These are phyloP conservation scores for Sugiyamaella pinicola DNA, from an alignment of 1,139 yeast species.

Conservation along the genomic window DNA sequence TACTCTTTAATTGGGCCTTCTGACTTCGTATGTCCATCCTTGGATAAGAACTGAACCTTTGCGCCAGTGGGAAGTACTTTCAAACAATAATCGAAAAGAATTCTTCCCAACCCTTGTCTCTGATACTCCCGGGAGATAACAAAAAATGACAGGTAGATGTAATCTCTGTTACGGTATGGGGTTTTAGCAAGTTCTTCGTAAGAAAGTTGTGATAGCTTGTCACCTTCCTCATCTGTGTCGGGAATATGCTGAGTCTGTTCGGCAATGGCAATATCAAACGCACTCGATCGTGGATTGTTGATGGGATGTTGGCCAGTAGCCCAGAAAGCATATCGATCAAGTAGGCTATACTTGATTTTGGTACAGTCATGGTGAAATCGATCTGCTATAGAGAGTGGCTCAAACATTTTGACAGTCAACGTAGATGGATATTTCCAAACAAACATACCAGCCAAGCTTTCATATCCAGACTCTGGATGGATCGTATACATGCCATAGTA, in stretches of 20 bases:
- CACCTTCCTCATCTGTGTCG: conserved; percentile 18
- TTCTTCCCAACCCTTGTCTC: conserved; percentile 22
- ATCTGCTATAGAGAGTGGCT: conserved; percentile 8
- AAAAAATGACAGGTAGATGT: conserved; percentile 24
- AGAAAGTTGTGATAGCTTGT: conserved; percentile 21
- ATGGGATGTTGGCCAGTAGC: conserved; percentile 23
- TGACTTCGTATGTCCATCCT: conserved; percentile 21
- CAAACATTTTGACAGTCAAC: neutral
- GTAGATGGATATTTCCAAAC: conserved; percentile 21
- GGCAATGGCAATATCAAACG: conserved; percentile 7
- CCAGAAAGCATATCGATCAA: conserved; percentile 17
- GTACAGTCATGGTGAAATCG: conserved; percentile 14
- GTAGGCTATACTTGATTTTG: conserved; percentile 14
- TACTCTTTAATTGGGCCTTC: conserved; percentile 27
- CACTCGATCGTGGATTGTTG: conserved; percentile 16
- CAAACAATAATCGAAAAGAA: conserved; percentile 19
- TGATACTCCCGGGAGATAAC: conserved; percentile 26
- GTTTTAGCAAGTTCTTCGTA: conserved; percentile 22
- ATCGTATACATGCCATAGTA: conserved; percentile 18
- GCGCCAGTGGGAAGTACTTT: conserved; percentile 20
- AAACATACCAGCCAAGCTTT: conserved; percentile 21
- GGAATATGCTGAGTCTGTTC: conserved; percentile 17
- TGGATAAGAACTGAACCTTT: conserved; percentile 18
- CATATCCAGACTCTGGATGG: conserved; percentile 14
- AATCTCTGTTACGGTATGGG: conserved; percentile 24